Evolutionary conservation across 139 green algal genomes (phyloP).

Genomic region (Chlorella vulgaris): DNA sequence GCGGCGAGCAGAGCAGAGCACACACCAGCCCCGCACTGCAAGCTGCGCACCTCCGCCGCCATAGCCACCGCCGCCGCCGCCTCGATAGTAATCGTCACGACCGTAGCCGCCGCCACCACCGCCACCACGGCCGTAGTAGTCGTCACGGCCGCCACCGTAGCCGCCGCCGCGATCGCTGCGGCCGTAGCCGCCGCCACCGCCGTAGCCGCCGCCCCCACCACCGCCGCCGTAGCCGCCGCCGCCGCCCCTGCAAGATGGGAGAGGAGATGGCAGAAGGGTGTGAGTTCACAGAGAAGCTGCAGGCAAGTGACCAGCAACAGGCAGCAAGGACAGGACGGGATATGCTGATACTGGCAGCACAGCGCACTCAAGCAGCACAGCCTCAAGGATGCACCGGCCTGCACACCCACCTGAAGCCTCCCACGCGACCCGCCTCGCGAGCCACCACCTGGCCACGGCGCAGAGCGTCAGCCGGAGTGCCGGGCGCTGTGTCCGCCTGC

Average conservation of each 20-base stretch:
- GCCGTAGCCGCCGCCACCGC: neutral
- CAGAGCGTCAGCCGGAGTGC: slow-evolving; percentile 68
- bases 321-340: no score
- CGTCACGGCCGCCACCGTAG: neutral
- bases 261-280: neutral
- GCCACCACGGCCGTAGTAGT: neutral
- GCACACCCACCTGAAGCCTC: neutral
- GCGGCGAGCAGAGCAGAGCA: neutral
- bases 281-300: neutral
- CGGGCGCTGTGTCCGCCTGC: slow-evolving; percentile 68
- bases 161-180: neutral
- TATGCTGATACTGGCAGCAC: no score
- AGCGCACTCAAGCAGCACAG: neutral
- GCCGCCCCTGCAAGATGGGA: neutral
- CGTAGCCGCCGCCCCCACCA: neutral
- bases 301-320: no score
- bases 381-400: neutral
- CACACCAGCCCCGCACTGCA: neutral
- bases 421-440: slow-evolving; percentile 18
- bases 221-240: neutral
- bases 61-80: slow-evolving; percentile 1
- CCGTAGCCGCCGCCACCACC: slow-evolving; percentile 12
- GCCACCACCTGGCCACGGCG: slow-evolving; percentile 34
- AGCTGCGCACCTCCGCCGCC: neutral
- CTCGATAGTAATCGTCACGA: slow-evolving; percentile 2